phyloP scores from a whole-genome alignment of 148 eudicot species.

The Fallopia convolvulus region DNA sequence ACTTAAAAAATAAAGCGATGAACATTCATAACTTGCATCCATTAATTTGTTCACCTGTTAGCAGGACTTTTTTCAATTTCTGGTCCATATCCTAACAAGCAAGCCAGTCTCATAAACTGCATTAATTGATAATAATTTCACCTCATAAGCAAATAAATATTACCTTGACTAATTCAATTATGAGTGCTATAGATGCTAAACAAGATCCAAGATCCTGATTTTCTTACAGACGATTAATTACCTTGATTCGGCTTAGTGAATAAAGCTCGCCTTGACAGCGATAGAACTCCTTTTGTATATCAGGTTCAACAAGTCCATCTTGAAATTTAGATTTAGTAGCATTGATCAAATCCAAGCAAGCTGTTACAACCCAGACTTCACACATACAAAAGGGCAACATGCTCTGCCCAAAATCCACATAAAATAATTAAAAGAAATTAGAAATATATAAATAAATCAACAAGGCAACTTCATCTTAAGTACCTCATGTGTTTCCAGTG shows the following conservation, averaged over 20 bases:
- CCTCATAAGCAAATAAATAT: slow-evolving; percentile 11
- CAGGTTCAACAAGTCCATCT: slow-evolving; percentile 63
- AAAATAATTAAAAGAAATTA: slow-evolving; percentile 16
- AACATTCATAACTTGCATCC: not conserved
- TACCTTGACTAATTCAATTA: no score
- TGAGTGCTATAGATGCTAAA: not conserved
- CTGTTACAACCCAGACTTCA: slow-evolving; percentile 95
- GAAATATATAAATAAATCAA: not conserved
- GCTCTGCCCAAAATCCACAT: slow-evolving; percentile 34
- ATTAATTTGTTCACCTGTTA: slow-evolving; percentile 55
- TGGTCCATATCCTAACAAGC: slow-evolving; percentile 82
- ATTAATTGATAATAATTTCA: slow-evolving; percentile 17
- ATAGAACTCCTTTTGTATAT: slow-evolving; percentile 80
- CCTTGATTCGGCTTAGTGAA: slow-evolving; percentile 85
- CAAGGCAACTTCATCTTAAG: no score
- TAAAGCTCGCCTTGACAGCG: slow-evolving; percentile 87
- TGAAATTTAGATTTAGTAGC: slow-evolving; percentile 58
- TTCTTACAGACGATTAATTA: slow-evolving; percentile 13
- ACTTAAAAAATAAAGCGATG: not conserved
- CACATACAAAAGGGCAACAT: slow-evolving; percentile 85
- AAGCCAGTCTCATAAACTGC: slow-evolving; percentile 98
- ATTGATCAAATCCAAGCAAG: slow-evolving; percentile 68
- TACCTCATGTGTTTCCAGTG: slow-evolving; percentile 68
- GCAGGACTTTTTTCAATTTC: slow-evolving; percentile 87
- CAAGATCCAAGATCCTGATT: not conserved